Base-by-base conservation (phyloP, 352 stramenopile species). In the Phytophthora meadii region DNA sequence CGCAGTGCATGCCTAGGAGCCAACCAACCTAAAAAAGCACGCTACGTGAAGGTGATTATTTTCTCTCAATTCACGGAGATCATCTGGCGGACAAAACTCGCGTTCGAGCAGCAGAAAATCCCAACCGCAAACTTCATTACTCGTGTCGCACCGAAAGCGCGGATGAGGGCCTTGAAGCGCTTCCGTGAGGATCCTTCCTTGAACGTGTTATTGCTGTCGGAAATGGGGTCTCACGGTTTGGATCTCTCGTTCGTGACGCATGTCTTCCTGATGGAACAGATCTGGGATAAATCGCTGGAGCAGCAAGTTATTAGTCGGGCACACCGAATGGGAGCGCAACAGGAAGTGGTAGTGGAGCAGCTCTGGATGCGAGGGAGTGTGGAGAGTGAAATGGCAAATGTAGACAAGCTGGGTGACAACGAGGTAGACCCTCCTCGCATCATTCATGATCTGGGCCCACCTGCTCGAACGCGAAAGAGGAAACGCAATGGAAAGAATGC, bases 171-270 rank as follows among this genome's bases (percentile, higher is more conserved):
- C 22, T 65, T 93, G 9, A 53, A 70, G 3, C 50, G 53, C 28
- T 93, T 93, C 37, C 63, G 68, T 24, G 55, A 72, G 17, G 64
- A 90, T 65, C 67, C 78, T 42, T 70, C 80, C 40, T 68, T 88
- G 19, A 96, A 96, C 41, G 85, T 98, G 19, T 84, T 99, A 28
- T 70, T 99, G 19, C 70, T 99, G 30, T 90, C 81, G 0, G 95
- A 98, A 44, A 87, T 98, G 53, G 97, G 97, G 1, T 95, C 85
- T 12, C 88, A 98, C 55, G 97, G 97, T 14, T 82, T 99, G 39
- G 94, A 99, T 57, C 70, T 99, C 14, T 98, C 89, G 56, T 99
- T 99, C 74, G 93, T 98, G 12, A 99, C 96, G 19, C 94, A 99
- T 74, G 97, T 99, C n/a, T 98, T 98, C 63, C 66, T 99, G 25